Base-by-base conservation (phyloP, 2,329 filamentous ascomycete genomes). In the Ophiostoma ulmi region DNA sequence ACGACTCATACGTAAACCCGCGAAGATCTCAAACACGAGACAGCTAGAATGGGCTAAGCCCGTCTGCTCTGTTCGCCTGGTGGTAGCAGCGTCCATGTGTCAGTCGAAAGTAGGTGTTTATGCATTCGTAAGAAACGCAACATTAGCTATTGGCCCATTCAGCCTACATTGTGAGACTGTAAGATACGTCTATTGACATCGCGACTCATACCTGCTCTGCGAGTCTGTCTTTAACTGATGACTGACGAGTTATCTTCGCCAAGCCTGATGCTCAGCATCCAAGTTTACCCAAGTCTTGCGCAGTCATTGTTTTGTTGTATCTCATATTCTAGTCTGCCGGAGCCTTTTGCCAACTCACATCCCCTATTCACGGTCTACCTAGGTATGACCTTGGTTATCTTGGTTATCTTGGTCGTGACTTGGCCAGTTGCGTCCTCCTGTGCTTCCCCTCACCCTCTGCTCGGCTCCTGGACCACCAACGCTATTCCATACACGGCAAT, bases 401-500 rank as follows among this genome's bases (percentile, higher is more conserved):
- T 31, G 31, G 31, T 31, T 17, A 48, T 20, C 3, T 17, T 58
- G 22, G n/a, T 58, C 52, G 10, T 17, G 22, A 58, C 52, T 58
- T 22, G n/a, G 22, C n/a, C 52, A 58, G 22, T 22, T 26, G 52
- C n/a, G 10, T 58, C 52, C 52, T 26, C 11, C 22, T 26, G 58
- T 63, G 36, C 58, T 63, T 26, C 26, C 58, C n/a, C 22, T 63
- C 58, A 31, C 26, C 48, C 52, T 58, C 52, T 58, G n/a, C 20
- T 6, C 52, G 3, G 13, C 52, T 26, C 48, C 58, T 63, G 22
- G 22, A 58, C 52, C n/a, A 3, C 14, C 31, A 58, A 64, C 69
- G 68, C 71, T 72, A 72, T 72, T 39, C 69, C 70, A 17, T 22
- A 72, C 63, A 63, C 41, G 69, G 71, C 69, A 71, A 70, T 22